A percentile compares a stretch with the other conserved stretches of the same genome.
These are phyloP conservation scores for Rhizopogon sp. DNA, from an alignment of 768 basidiomycete species.

Conservation along the genomic window DNA sequence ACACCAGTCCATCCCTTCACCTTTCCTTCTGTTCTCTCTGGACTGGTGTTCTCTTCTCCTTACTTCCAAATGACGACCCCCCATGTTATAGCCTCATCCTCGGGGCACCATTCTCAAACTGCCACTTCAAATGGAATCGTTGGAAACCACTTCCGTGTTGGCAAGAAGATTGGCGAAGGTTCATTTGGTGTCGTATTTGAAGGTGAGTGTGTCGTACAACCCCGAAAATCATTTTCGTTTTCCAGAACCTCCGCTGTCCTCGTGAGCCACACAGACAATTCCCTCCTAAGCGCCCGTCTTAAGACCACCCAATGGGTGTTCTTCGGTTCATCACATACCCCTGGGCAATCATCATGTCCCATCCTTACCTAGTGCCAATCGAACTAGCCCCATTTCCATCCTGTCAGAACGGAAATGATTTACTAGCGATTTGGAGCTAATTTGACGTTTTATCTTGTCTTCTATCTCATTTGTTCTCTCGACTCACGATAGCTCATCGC, in stretches of 20 bases:
- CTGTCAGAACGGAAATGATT: constrained; percentile 4
- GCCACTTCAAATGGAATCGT: constrained; percentile 68
- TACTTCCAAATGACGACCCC: constrained; percentile 61
- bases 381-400: constrained; percentile 4
- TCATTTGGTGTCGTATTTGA: constrained; percentile 98
- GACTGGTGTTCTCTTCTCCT: constrained; percentile 22
- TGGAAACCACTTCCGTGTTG: constrained; percentile 80
- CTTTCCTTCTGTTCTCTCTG: constrained; percentile 19
- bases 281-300: constrained; percentile 10
- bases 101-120: constrained; percentile 59
- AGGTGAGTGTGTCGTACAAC: constrained; percentile 44
- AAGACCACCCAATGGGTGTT: constrained; percentile 4
- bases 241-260: background rate
- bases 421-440: background rate
- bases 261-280: background rate
- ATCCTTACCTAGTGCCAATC: constrained; percentile 3
- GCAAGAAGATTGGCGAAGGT: constrained; percentile 99
- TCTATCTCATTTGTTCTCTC: background rate
- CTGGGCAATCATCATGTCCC: background rate
- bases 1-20: constrained; percentile 15
- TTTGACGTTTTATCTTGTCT: background rate
- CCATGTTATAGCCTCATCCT: constrained; percentile 80
- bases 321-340: constrained; percentile 1
- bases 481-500: constrained; percentile 14
- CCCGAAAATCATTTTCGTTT: background rate